Percentiles rank a stretch among this genome's conserved stretches.
Evolutionary conservation across 2,329 filamentous ascomycete genomes (phyloP).

Genomic region (Curvularia eragrostidis): DNA sequence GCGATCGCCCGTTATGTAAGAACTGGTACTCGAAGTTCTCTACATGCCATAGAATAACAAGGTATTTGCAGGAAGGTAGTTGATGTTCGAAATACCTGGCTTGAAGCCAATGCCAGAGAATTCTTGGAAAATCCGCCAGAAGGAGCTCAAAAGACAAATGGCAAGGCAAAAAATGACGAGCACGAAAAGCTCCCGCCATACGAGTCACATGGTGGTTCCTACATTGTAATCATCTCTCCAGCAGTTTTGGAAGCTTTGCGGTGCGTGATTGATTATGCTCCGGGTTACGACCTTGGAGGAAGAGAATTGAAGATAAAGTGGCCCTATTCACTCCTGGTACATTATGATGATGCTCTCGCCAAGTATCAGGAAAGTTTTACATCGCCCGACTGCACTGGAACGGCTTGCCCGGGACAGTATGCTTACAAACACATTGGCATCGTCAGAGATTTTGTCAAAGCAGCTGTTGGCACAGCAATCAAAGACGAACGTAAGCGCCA

Average conservation of each 20-base stretch:
- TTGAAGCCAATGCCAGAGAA: neutral
- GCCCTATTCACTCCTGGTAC: constrained; percentile 1
- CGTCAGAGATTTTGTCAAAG: neutral
- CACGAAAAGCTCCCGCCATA: neutral
- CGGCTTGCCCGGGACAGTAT: neutral
- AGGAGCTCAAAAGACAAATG: neutral
- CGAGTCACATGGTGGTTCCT: neutral
- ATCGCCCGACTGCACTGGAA: neutral
- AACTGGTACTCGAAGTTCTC: neutral
- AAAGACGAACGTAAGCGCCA: neutral
- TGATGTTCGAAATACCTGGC: constrained; percentile 2
- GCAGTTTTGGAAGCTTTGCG: constrained; percentile 1
- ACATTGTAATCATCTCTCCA: neutral
- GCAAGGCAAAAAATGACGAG: neutral
- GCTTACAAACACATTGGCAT: neutral
- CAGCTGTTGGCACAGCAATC: neutral
- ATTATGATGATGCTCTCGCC: constrained; percentile 1
- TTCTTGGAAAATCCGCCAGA: neutral
- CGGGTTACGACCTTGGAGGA: neutral
- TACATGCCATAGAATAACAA: neutral
- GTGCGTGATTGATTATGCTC: neutral
- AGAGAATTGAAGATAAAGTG: neutral
- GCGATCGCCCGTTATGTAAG: neutral
- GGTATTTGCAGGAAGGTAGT: neutral
- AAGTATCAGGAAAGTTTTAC: neutral